phyloP scores from a whole-genome alignment of 2,329 filamentous ascomycete genomes.

The Byssochlamys sp. region DNA sequence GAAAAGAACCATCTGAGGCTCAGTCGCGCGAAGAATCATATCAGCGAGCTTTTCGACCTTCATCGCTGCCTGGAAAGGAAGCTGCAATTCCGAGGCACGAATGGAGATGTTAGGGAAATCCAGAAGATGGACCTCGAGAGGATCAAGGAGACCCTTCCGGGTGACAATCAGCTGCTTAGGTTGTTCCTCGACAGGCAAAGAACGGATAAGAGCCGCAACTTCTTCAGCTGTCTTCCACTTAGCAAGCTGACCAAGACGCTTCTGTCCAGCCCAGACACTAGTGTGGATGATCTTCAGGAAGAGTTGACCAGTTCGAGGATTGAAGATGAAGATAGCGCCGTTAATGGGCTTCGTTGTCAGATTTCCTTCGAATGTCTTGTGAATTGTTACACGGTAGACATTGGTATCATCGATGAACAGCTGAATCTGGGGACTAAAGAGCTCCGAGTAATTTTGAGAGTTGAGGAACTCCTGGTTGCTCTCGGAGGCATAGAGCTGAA shows the following conservation, averaged over 20 bases:
- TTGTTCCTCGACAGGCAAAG: slow-evolving; percentile 91
- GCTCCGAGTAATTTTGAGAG: slow-evolving; percentile 96
- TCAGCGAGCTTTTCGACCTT: slow-evolving; percentile 98
- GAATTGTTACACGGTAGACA: slow-evolving; percentile 97
- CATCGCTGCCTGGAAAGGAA: slow-evolving; percentile 99
- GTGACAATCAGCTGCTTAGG: slow-evolving; percentile 98
- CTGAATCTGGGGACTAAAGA: slow-evolving; percentile 98
- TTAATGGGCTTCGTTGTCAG: slow-evolving; percentile 99
- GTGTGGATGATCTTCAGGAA: slow-evolving; percentile 99
- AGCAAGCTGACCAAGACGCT: slow-evolving; percentile 92
- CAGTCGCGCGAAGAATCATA: slow-evolving; percentile 94
- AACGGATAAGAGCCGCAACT: slow-evolving; percentile 93
- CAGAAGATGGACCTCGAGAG: slow-evolving; percentile 88
- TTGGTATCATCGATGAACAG: slow-evolving; percentile 99
- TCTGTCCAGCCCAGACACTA: slow-evolving; percentile 97
- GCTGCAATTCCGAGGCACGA: slow-evolving; percentile 86
- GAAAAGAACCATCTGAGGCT: slow-evolving; percentile 99
- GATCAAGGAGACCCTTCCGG: slow-evolving; percentile 90
- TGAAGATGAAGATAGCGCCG: slow-evolving; percentile 99
- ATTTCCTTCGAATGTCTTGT: slow-evolving; percentile 99
- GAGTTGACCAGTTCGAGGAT: slow-evolving; percentile 90
- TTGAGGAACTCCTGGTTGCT: slow-evolving; percentile 99
- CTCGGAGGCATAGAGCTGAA: slow-evolving; percentile 94
- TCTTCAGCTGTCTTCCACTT: slow-evolving; percentile 99
- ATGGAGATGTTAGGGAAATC: slow-evolving; percentile 99